Percentiles rank a stretch among this genome's conserved stretches.
Evolutionary conservation across 257 asterid species (phyloP).

Genomic region (Solanum chilense): DNA sequence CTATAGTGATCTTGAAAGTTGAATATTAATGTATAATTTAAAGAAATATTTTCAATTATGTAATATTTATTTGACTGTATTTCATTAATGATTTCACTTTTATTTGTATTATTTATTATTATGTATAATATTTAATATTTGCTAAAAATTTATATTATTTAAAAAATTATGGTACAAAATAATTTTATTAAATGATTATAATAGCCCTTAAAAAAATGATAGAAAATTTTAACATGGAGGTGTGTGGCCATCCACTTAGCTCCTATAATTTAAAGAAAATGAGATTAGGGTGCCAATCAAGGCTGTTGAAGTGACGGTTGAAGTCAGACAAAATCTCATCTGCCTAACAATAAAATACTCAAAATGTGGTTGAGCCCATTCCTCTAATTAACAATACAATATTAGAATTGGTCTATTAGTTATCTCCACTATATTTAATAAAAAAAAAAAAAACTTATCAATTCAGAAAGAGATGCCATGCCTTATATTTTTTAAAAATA

Average conservation of each 20-base stretch:
- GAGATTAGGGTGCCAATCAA: neutral
- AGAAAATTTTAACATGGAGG: neutral
- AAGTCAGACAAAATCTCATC: neutral
- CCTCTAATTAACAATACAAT: neutral
- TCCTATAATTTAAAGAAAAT: neutral
- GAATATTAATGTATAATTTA: too few species aligned
- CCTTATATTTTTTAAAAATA: neutral
- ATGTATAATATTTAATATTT: too few species aligned
- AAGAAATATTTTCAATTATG: too few species aligned
- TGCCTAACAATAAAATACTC: neutral
- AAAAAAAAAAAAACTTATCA: neutral
- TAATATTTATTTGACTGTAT: too few species aligned
- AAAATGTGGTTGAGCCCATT: slow-evolving; percentile 12
- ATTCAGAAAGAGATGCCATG: neutral
- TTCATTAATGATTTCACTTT: too few species aligned
- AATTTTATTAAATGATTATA: too few species aligned
- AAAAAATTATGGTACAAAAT: too few species aligned
- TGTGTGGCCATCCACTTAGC: neutral
- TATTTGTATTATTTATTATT: too few species aligned
- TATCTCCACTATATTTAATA: neutral
- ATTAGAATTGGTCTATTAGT: neutral
- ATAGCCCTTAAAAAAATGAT: neutral
- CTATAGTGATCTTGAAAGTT: too few species aligned
- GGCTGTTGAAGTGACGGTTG: neutral
- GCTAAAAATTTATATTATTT: too few species aligned